Evolutionary conservation across 345 rosid genomes (phyloP).

Genomic region (Moricandia arvensis): DNA sequence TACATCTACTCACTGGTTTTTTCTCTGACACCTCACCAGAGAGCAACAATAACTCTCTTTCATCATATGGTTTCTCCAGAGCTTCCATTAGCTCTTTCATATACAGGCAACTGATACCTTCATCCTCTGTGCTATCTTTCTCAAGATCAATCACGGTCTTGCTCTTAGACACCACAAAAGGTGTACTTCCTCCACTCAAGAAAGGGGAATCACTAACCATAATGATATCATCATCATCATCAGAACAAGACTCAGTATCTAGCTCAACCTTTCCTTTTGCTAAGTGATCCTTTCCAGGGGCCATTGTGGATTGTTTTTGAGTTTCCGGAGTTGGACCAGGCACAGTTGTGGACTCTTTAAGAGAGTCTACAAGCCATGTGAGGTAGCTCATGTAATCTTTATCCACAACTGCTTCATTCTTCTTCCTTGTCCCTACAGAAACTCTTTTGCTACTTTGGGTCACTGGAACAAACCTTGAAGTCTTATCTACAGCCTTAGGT

Average conservation of each 20-base stretch:
- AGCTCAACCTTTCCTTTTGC: constrained; percentile 20
- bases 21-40: not conserved
- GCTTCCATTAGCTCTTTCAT: constrained; percentile 12
- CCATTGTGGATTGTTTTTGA: constrained; percentile 2
- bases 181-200: constrained; percentile 13
- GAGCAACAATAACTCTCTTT: constrained; percentile 13
- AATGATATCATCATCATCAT: constrained; percentile 17
- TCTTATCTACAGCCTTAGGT: constrained; percentile 1
- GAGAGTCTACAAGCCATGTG: constrained; percentile 31
- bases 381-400: constrained; percentile 31
- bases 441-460: not conserved
- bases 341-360: constrained; percentile 2
- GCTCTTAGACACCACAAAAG: constrained; percentile 29
- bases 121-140: constrained; percentile 10
- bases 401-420: constrained; percentile 11
- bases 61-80: constrained; percentile 17
- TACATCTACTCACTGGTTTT: constrained; percentile 3
- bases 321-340: not conserved
- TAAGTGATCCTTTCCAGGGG: not conserved
- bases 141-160: constrained; percentile 27
- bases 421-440: constrained; percentile 1
- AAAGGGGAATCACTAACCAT: constrained; percentile 24
- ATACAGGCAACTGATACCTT: not conserved
- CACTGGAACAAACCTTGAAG: constrained; percentile 2
- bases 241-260: constrained; percentile 11